Conservation (phyloP, 352 stramenopile species). For the Phytopythium boreale region DNA sequence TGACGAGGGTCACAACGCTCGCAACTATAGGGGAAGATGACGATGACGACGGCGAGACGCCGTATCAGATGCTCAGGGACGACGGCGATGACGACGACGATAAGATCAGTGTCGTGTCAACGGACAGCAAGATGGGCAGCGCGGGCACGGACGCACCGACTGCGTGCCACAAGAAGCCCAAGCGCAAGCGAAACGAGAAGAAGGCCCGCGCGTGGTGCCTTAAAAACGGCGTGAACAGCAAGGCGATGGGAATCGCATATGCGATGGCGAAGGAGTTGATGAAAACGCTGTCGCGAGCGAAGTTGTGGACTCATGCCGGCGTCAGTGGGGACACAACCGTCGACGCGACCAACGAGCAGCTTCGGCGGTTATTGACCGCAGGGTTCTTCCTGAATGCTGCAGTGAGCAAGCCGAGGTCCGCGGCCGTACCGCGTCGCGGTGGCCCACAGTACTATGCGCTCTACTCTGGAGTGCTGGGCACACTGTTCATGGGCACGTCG, state of each 20-base stretch:
- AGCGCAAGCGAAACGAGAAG: conserved; percentile 11
- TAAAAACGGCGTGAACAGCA: conserved; percentile 16
- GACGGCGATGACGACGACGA: too few relatives aligned
- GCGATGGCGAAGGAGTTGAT: background rate
- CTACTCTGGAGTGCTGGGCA: background rate
- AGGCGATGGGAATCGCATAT: conserved; percentile 20
- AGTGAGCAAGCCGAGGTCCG: conserved; percentile 8
- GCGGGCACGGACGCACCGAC: background rate
- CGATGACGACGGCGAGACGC: too few relatives aligned
- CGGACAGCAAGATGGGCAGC: background rate
- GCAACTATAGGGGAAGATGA: too few relatives aligned
- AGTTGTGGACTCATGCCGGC: background rate
- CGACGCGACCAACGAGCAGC: background rate
- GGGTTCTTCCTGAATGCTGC: conserved; percentile 26
- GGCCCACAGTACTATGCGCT: background rate
- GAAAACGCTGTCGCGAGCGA: conserved; percentile 6
- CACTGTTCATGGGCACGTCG: background rate
- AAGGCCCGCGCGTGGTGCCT: conserved; percentile 16
- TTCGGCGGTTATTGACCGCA: conserved; percentile 7
- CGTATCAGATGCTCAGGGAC: too few relatives aligned
- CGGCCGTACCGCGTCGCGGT: background rate
- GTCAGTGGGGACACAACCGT: background rate
- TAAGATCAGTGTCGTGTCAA: background rate
- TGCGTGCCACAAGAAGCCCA: background rate
- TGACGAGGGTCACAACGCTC: too few relatives aligned